Base-by-base conservation (phyloP, 1,139 yeast genomes). In the Magnusiomyces tetraspermus region DNA sequence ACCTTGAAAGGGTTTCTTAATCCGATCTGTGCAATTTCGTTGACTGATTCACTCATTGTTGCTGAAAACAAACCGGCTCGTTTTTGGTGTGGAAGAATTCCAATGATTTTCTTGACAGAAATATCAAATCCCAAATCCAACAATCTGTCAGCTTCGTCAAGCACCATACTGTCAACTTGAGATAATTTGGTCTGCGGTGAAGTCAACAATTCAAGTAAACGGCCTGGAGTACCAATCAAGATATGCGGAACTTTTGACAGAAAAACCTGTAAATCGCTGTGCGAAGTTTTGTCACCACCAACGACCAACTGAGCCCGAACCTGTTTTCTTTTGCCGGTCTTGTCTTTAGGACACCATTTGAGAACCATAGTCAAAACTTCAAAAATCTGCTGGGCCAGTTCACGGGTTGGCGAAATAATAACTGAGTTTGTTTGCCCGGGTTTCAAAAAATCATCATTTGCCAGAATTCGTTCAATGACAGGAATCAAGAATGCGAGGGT, bases 11-110 rank as follows among this genome's bases (percentile, higher is more conserved):
- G 97, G 63, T 90, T 89, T 55, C 95, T 76, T 78, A 90, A 79
- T 17, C 97, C 96, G 0, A 67, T 64, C 19, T 68, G 62, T 2
- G 68, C 69, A 45, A 70, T 60, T 45, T 67, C 66, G 15, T 63
- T 62, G 4, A 70, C 89, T 0, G 96, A 96, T 49, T 87, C 80
- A 1, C 87, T 78, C 47, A 90, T 79, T 0, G 97, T 90, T 1
- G 97, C 97, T 1, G 96, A 87, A 65, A 89, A 90, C 33, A 90
- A 72, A 0, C 98, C 98, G 0, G 96, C 89, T 63, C 98, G 77
- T 63, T 96, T 79, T 69, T 92, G 98, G 61, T 86, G 84, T 0
- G 98, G 96, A 41, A 90, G 71, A 48, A 76, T 69, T 50, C 78
- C 76, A 47, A 89, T 73, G 31, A 89, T 85, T 40, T 76, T 71